Base-by-base conservation (phyloP, 495 filamentous ascomycete genomes). In the Chaetomium cochliodes region DNA sequence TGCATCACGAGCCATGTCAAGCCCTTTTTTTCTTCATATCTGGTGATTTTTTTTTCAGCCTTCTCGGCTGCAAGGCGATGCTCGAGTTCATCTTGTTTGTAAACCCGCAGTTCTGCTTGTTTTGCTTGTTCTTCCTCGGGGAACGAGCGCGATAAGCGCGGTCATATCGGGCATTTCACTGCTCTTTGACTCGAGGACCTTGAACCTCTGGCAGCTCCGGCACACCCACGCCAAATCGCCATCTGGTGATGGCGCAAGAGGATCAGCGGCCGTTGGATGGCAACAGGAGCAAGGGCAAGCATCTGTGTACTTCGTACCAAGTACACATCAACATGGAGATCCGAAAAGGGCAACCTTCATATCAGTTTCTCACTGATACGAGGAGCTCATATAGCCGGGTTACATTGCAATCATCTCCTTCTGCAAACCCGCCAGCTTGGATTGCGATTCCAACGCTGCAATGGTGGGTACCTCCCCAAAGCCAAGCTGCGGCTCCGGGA, bases 401-500 rank as follows among this genome's bases (percentile, higher is more conserved):
- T 55, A 20, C 13, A 11, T 26, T 30, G 6, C 18, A 23, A 18
- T 44, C 11, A 15, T 44, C 41, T 44, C 41, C 3, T 44, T 44
- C 22, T 23, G 28, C 58, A 51, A 47, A 60, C 58, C 58, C 58
- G 58, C 44, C 44, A 37, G 46, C 25, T 51, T 60, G 58, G 58
- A 37, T 60, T 58, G 42, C 57, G 33, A 58, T 46, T 49, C n/a
- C 47, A 25, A 37, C 22, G 44, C 16, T 5, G 25, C 57, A 41
- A 42, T 42, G 30, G 30, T 23, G 28, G 47, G 44, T n/a, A 39
- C 23, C 7, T 46, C 42, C 15, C 37, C 55, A n/a, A 44, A 58
- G 57, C 58, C 58, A 51, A 61, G 58, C 28, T 41, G 44, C 47
- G 58, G 58, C 58, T 41, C 47, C 8, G 58, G 47, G 20, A 61